A percentile compares a stretch with the other conserved stretches of the same genome.
Conservation (phyloP, 2,329 filamentous ascomycete genomes). For the Penicillium sp. region DNA sequence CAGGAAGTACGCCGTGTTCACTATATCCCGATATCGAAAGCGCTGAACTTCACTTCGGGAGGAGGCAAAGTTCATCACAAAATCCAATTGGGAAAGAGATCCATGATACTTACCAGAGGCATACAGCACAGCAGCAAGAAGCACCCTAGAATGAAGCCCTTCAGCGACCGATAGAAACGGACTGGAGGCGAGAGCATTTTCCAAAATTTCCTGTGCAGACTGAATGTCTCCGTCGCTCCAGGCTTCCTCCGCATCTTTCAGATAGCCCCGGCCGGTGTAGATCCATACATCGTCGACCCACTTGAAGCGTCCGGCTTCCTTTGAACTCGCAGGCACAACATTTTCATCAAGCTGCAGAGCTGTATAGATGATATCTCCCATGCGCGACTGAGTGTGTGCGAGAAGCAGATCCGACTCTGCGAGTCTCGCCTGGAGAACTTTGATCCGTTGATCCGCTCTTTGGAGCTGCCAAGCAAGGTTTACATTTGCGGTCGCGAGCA, state of each 20-base stretch:
- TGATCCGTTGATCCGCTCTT: constrained; percentile 1
- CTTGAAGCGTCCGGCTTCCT: neutral
- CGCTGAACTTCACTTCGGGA: neutral
- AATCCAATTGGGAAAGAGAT: constrained; percentile 16
- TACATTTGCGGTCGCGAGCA: neutral
- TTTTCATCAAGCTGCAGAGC: neutral
- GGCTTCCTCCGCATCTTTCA: constrained; percentile 17
- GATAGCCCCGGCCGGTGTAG: constrained; percentile 10
- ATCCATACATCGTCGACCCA: constrained; percentile 28
- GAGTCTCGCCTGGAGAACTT: neutral
- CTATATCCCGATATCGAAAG: constrained; percentile 8
- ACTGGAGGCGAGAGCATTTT: constrained; percentile 6
- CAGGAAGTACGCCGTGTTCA: constrained; percentile 26
- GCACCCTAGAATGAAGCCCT: constrained; percentile 18
- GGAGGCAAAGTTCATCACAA: constrained; percentile 4
- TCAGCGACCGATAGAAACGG: constrained; percentile 16
- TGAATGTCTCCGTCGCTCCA: constrained; percentile 19
- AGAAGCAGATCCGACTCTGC: neutral
- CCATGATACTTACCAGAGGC: constrained; percentile 14
- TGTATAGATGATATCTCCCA: neutral
- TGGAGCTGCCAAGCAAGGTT: neutral
- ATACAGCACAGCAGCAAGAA: constrained; percentile 22
- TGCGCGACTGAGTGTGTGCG: neutral
- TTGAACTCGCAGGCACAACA: neutral
- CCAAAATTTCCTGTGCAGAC: constrained; percentile 17